Base-by-base conservation (phyloP, 2,329 filamentous ascomycete species). In the Colletotrichum simmondsii region DNA sequence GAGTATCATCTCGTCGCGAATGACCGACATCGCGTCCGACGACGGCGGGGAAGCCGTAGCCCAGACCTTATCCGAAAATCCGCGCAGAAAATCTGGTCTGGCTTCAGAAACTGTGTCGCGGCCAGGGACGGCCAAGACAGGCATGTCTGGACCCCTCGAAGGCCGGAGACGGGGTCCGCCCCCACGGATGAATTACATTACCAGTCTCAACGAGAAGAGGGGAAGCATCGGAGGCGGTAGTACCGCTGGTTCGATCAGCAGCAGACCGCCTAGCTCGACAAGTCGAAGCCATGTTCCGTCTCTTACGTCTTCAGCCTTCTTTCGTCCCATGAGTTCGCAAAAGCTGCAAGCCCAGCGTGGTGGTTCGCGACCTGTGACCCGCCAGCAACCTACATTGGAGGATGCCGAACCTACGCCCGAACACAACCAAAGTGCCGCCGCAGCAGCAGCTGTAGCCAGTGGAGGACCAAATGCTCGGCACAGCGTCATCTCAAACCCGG, bases 321-420 rank as follows among this genome's bases (percentile, higher is more conserved):
- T 97, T 80, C 93, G 93, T 26, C 97, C 97, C 52, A 97, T 99
- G 95, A 98, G 95, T 84, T 97, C 96, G 28, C 95, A 98, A 81
- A 93, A 95, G 81, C 87, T 98, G 63, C 96, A 98, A 83, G 95
- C 95, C 67, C 97, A 98, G 83, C 89, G 96, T 81, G 92, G 91
- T 75, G 90, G 92, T 10, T 79, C 85, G 49, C 84, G 88, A 26
- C 85, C 87, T 6, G 76, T 81, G 57, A 79, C 78, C 28, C 80
- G 81, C 26, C 78, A 80, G 22, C 75, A 73, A n/a, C 35, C 68
- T 8, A 72, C 72, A 30, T 64, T 74, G 52, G 75, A 74, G 28
- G 64, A 80, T 58, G 76, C 78, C 42, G 77, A 78, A 71, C 65
- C 77, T 67, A 75, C 71, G 59, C 75, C 83, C n/a, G 84, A 85